A percentile compares a stretch with the other conserved stretches of the same genome.
Evolutionary conservation across 1,139 yeast genomes (phyloP).

Genomic region (Debaryomycetaceae sp.): DNA sequence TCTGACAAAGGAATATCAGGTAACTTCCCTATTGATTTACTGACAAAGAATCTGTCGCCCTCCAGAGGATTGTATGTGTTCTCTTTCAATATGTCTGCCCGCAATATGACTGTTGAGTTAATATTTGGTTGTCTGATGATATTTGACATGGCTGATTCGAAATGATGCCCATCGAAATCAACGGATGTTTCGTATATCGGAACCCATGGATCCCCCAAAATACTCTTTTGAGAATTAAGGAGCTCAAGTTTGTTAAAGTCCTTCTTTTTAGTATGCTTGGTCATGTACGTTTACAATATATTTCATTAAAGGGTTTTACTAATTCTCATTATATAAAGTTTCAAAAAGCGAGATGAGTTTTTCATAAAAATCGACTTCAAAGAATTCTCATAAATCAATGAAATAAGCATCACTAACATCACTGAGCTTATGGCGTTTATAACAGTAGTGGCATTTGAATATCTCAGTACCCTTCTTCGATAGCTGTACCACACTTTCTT

Average conservation of each 20-base stretch:
- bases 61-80: slow-evolving; percentile 36
- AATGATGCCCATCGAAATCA: slow-evolving; percentile 51
- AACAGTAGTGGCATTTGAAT: slow-evolving; percentile 50
- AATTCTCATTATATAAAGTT: neutral
- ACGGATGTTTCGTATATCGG: slow-evolving; percentile 48
- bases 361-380: neutral
- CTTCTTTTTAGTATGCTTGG: slow-evolving; percentile 6
- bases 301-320: neutral
- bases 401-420: slow-evolving; percentile 45
- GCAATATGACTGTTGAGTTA: slow-evolving; percentile 83
- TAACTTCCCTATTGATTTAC: slow-evolving; percentile 29
- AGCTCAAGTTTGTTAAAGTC: slow-evolving; percentile 6
- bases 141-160: slow-evolving; percentile 74
- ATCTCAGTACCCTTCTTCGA: slow-evolving; percentile 40
- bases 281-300: slow-evolving; percentile 4
- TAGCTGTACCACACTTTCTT: slow-evolving; percentile 46
- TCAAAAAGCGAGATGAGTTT: neutral
- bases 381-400: slow-evolving; percentile 30
- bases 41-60: slow-evolving; percentile 32
- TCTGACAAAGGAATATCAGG: slow-evolving; percentile 30
- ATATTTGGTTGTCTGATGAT: slow-evolving; percentile 84
- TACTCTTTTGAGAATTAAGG: slow-evolving; percentile 25
- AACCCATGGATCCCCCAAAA: slow-evolving; percentile 66
- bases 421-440: slow-evolving; percentile 41
- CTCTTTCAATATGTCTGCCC: slow-evolving; percentile 80